Percentiles rank a stretch among this genome's conserved stretches.
phyloP scores from a whole-genome alignment of 106 monocot species.

The Apostasia shenzhenica region DNA sequence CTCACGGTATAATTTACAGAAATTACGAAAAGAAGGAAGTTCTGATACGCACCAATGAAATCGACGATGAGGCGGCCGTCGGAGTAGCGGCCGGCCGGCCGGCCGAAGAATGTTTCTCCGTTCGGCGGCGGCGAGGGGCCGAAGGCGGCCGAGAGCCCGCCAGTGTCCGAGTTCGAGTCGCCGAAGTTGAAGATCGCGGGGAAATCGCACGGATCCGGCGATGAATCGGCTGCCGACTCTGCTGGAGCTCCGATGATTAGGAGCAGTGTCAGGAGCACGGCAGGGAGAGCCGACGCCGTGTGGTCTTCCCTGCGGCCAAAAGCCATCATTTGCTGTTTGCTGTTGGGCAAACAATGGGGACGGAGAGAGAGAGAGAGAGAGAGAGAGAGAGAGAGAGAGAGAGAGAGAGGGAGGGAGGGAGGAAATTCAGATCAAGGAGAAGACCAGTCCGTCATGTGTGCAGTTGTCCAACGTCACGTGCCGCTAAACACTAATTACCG shows the following conservation, averaged over 20 bases:
- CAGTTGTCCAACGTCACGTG: too few species aligned
- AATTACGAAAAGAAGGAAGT: neutral
- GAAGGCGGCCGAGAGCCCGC: slow-evolving; percentile 26
- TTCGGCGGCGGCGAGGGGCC: slow-evolving; percentile 31
- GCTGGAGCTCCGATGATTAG: neutral
- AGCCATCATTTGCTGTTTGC: neutral
- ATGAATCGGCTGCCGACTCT: neutral
- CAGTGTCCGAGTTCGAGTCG: slow-evolving; percentile 36
- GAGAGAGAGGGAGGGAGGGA: too few species aligned
- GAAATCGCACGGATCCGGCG: slow-evolving; percentile 8
- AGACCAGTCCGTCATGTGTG: too few species aligned
- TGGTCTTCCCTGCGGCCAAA: neutral
- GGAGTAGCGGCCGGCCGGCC: slow-evolving; percentile 21
- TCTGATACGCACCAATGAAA: slow-evolving; percentile 18
- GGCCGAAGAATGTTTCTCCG: slow-evolving; percentile 31
- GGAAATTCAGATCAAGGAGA: too few species aligned
- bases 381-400: too few species aligned
- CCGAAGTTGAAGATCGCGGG: slow-evolving; percentile 35
- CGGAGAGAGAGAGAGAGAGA: too few species aligned
- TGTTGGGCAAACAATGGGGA: too few species aligned
- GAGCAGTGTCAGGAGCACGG: neutral
- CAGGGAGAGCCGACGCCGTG: neutral
- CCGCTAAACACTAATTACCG: too few species aligned
- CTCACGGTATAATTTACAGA: neutral
- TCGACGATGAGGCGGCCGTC: slow-evolving; percentile 35